phyloP scores from a whole-genome alignment of 805 yeast species.

The Candida dendrica region DNA sequence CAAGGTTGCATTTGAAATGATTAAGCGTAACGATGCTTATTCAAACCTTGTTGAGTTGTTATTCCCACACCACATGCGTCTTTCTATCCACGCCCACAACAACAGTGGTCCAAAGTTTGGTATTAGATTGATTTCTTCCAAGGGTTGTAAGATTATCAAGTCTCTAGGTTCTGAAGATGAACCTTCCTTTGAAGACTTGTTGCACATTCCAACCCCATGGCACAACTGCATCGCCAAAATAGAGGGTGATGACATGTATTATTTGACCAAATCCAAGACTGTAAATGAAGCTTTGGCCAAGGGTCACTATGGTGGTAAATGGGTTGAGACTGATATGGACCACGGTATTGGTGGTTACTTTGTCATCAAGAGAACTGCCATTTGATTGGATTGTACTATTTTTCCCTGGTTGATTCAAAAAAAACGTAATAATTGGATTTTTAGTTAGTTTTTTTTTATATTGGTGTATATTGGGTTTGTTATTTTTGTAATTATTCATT shows the following conservation, averaged over 20 bases:
- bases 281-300: conserved; percentile 28
- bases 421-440: too few relatives aligned
- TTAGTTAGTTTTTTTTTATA: too few relatives aligned
- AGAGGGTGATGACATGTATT: conserved; percentile 25
- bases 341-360: conserved; percentile 29
- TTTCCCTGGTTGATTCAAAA: background rate
- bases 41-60: conserved; percentile 53
- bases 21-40: conserved; percentile 57
- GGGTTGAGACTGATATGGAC: conserved; percentile 25
- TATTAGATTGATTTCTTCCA: conserved; percentile 36
- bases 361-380: conserved; percentile 6
- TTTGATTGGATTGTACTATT: too few relatives aligned
- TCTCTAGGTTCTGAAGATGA: conserved; percentile 31
- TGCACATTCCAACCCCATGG: conserved; percentile 66
- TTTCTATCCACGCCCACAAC: conserved; percentile 56
- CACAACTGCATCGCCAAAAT: conserved; percentile 46
- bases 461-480: too few relatives aligned
- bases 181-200: conserved; percentile 42
- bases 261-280: conserved; percentile 29
- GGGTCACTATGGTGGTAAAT: conserved; percentile 27
- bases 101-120: conserved; percentile 58
- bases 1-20: conserved; percentile 57
- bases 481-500: too few relatives aligned
- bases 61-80: conserved; percentile 52
- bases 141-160: conserved; percentile 38